Percentiles rank a stretch among this genome's conserved stretches.
Conservation (phyloP, 2,329 filamentous ascomycete genomes). For the Coniochaeta hoffmannii region DNA sequence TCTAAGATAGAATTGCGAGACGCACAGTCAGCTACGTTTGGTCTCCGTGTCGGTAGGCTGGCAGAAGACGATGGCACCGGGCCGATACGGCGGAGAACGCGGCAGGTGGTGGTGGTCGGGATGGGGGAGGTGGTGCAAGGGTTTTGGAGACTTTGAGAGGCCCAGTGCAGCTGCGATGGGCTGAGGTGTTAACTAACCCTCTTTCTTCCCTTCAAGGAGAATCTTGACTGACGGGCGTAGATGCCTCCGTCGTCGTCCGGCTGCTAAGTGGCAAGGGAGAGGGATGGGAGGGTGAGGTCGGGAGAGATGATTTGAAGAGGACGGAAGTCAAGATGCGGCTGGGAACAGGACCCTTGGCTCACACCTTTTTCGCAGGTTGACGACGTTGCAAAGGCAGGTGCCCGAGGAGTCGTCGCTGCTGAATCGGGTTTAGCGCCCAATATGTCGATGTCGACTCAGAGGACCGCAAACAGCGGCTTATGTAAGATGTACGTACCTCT, state of each 20-base stretch:
- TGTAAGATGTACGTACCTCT: background rate
- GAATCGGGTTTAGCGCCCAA: background rate
- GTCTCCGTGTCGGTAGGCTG: background rate
- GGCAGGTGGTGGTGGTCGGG: background rate
- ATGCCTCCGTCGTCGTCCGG: background rate
- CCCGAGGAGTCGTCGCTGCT: background rate
- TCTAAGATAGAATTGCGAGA: background rate
- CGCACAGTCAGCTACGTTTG: slow-evolving; percentile 1
- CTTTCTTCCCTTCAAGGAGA: background rate
- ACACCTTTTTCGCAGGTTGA: slow-evolving; percentile 2
- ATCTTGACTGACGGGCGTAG: background rate
- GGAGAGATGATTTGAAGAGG: slow-evolving; percentile 1
- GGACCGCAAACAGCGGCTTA: background rate
- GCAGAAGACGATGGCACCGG: background rate
- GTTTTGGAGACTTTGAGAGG: background rate
- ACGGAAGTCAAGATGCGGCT: slow-evolving; percentile 3
- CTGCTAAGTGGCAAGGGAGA: background rate
- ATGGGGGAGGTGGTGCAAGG: background rate
- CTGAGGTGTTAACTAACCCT: background rate
- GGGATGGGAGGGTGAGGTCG: background rate
- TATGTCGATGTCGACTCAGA: background rate
- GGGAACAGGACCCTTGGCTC: background rate
- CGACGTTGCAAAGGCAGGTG: slow-evolving; percentile 2
- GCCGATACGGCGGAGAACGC: background rate
- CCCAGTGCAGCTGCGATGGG: background rate